Evolutionary conservation across 1,284 basidiomycete species (phyloP).

Genomic region (Tranzscheliella williamsii): DNA sequence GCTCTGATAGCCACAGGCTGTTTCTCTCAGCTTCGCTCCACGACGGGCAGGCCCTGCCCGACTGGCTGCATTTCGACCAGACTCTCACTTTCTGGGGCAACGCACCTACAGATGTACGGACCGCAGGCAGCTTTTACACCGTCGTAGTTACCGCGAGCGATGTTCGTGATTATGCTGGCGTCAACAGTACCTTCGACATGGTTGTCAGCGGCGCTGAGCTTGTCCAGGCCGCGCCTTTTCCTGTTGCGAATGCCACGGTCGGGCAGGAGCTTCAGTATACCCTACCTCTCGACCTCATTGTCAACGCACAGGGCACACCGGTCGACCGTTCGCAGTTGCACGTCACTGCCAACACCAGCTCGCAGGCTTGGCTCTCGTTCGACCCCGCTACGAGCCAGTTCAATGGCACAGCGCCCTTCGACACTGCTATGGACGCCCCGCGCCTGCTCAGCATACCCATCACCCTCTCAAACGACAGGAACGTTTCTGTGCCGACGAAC

Average conservation of each 20-base stretch:
- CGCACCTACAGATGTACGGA: conserved; percentile 65
- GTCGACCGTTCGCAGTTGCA: conserved; percentile 11
- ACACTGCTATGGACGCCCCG: conserved; percentile 52
- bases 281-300: conserved; percentile 21
- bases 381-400: conserved; percentile 67
- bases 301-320: conserved; percentile 8
- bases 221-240: conserved; percentile 26
- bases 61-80: conserved; percentile 73
- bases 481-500: conserved; percentile 15
- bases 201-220: conserved; percentile 40
- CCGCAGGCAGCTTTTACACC: conserved; percentile 42
- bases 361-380: conserved; percentile 71
- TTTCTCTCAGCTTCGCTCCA: conserved; percentile 72
- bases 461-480: conserved; percentile 61
- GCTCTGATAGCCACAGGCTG: conserved; percentile 62
- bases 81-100: conserved; percentile 79
- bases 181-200: conserved; percentile 40
- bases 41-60: conserved; percentile 73
- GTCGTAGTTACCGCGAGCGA: conserved; percentile 55
- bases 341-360: conserved; percentile 62
- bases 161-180: conserved; percentile 43
- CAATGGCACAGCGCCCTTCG: conserved; percentile 69
- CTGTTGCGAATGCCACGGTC: conserved; percentile 68
- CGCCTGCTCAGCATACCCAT: conserved; percentile 66
- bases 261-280: conserved; percentile 57